Conservation (phyloP, 805 yeast genomes). For the Cyberlindnera suaveolens region DNA sequence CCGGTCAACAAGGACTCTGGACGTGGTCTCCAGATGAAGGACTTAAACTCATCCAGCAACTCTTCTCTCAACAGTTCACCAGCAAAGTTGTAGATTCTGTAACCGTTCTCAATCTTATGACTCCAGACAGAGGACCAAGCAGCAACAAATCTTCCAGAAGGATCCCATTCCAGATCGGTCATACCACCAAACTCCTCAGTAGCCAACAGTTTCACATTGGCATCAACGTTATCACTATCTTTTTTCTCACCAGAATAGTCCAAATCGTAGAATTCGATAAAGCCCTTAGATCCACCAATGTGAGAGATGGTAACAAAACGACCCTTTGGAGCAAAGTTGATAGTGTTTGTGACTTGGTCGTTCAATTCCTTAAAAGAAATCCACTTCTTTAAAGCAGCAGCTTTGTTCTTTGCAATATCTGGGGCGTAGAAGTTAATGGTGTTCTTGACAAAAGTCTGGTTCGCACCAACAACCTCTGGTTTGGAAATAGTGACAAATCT, state of each 20-base stretch:
- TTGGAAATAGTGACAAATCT: conserved; percentile 78
- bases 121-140: conserved; percentile 86
- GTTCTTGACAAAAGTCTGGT: conserved; percentile 61
- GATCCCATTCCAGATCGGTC: conserved; percentile 89
- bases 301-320: conserved; percentile 61
- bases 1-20: conserved; percentile 72
- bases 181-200: conserved; percentile 67
- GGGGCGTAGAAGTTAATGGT: conserved; percentile 76
- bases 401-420: conserved; percentile 48
- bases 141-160: conserved; percentile 86
- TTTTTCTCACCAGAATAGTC: conserved; percentile 71
- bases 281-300: conserved; percentile 45
- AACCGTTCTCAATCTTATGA: conserved; percentile 85
- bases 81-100: conserved; percentile 76
- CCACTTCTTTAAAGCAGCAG: conserved; percentile 46
- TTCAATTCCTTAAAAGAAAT: conserved; percentile 48
- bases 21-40: conserved; percentile 96
- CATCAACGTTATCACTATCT: conserved; percentile 31
- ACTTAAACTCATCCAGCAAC: conserved; percentile 74
- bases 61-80: conserved; percentile 78
- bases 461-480: conserved; percentile 41
- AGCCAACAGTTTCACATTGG: conserved; percentile 36
- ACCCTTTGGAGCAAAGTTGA: conserved; percentile 90
- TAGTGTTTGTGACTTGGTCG: conserved; percentile 62
- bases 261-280: conserved; percentile 79